Base-by-base conservation (phyloP, 2,329 filamentous ascomycete genomes). In the Exophiala sideris region DNA sequence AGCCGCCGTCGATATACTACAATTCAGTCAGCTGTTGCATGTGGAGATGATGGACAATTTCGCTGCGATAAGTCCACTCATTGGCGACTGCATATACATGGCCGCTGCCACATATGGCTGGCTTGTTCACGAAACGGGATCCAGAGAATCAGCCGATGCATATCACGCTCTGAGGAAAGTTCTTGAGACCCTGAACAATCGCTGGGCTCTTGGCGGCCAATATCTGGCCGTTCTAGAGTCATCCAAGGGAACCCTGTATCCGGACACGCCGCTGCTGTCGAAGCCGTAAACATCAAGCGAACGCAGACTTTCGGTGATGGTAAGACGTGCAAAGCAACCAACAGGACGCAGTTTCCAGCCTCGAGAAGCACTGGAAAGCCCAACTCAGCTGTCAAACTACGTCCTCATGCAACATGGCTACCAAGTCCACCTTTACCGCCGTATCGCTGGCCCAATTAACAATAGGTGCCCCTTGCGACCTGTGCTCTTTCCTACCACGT, bases 341-440 rank as follows among this genome's bases (percentile, higher is more conserved):
- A 29, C 76, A 2, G 75, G 76, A 67, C 77, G 72, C 70, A 18
- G 16, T 18, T 18, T 18, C 16, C 16, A 18, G 16, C 16, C 16
- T 18, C 16, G 16, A 18, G 16, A 18, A 18, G 16, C 16, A 18
- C 16, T 18, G 16, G 16, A 18, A 18, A 18, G 16, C 16, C 16
- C 16, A 18, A 18, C 16, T 18, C 16, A 8, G 24, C 2, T 29
- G 5, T 5, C 24, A 29, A 8, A 29, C 24, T 24, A 5, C 24
- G 24, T 29, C 7, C 24, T 29, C 24, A 29, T 29, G 24, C 24
- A 29, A 29, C 24, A 29, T 18, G 24, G 24, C 24, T 5, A 29
- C 24, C 24, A 29, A 29, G 24, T 5, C 7, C 24, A 29, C 3
- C 24, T 29, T 8, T 29, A 29, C 24, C 24, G 24, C 24, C 24